Conservation (phyloP, 179 eudicot genomes). For the Monotropa hypopitys region DNA sequence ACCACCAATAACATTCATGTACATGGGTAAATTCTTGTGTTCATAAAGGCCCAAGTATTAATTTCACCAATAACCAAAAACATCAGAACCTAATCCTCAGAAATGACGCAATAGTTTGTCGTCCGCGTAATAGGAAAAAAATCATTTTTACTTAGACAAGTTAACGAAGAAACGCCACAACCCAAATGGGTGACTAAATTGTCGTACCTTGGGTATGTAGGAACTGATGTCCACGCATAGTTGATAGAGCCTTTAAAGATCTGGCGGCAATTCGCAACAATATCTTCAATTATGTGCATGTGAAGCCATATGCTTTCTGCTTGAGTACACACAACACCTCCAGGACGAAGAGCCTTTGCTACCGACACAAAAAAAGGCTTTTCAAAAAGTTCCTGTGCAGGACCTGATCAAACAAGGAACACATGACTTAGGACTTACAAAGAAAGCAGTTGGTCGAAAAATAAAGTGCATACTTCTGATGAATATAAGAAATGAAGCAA, state of each 20-base stretch:
- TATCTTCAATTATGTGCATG: slow-evolving; percentile 94
- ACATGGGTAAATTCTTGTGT: background rate
- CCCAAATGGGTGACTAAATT: background rate
- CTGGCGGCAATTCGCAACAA: slow-evolving; percentile 77
- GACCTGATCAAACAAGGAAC: slow-evolving; percentile 36
- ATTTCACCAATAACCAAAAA: too few species aligned
- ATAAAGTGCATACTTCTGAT: too few species aligned
- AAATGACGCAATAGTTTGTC: background rate
- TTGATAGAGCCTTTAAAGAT: slow-evolving; percentile 91
- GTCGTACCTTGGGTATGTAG: slow-evolving; percentile 86
- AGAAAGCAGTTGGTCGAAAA: background rate
- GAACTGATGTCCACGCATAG: slow-evolving; percentile 98
- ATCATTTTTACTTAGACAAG: too few species aligned
- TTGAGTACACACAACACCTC: slow-evolving; percentile 92
- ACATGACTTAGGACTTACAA: background rate
- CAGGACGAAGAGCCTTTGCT: slow-evolving; percentile 92
- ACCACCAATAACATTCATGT: background rate
- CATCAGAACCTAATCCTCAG: background rate
- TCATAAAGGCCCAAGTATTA: background rate
- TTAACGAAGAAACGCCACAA: background rate
- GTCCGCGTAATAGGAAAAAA: too few species aligned
- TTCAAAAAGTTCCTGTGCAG: slow-evolving; percentile 96
- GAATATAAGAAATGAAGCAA: background rate
- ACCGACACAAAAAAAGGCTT: slow-evolving; percentile 83
- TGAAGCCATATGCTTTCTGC: slow-evolving; percentile 99